These are phyloP conservation scores for Salvia splendens DNA, from an alignment of 257 asterid genomes.

Conservation along the genomic window DNA sequence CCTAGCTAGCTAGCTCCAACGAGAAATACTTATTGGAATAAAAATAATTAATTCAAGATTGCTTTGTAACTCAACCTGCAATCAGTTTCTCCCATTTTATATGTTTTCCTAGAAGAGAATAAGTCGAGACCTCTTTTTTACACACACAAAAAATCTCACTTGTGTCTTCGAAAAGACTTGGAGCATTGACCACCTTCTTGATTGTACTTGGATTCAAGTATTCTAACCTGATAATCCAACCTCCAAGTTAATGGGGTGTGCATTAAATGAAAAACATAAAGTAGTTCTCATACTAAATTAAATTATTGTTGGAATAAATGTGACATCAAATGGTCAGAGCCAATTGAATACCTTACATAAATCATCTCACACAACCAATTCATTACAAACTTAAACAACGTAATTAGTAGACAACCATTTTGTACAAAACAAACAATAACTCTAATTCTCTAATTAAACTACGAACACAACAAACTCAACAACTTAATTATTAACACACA, in stretches of 20 bases:
- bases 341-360: too few species aligned
- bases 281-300: neutral
- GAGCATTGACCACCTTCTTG: too few species aligned
- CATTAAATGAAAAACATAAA: too few species aligned
- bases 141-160: too few species aligned
- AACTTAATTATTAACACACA: neutral
- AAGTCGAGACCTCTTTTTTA: too few species aligned
- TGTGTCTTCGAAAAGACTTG: too few species aligned
- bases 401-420: conserved; percentile 6
- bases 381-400: neutral
- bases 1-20: neutral
- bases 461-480: neutral
- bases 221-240: too few species aligned
- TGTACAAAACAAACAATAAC: neutral
- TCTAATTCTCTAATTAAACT: neutral
- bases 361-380: neutral
- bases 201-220: too few species aligned
- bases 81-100: neutral
- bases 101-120: too few species aligned
- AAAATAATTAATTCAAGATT: neutral
- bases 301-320: neutral
- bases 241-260: too few species aligned
- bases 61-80: neutral
- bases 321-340: too few species aligned
- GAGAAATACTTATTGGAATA: conserved; percentile 3